Evolutionary conservation across 208 protist genomes (phyloP).

Genomic region (Vickermania spadyakhi): DNA sequence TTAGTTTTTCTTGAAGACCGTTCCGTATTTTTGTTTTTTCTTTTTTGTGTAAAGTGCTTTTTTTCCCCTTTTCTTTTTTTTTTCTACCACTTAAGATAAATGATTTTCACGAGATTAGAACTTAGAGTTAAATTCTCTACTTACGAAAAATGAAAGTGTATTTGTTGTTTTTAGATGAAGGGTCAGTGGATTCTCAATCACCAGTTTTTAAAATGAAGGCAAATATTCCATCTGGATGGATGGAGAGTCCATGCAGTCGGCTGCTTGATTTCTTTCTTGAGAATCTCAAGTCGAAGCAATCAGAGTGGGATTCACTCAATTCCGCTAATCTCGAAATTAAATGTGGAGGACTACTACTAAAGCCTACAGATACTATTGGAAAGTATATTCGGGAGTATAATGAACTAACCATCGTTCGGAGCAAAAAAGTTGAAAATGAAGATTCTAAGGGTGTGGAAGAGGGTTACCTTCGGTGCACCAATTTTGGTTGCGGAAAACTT

Average conservation of each 20-base stretch:
- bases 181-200: no score
- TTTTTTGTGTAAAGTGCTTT: no score
- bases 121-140: no score
- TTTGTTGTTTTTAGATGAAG: no score
- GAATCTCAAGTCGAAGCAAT: constrained; percentile 22
- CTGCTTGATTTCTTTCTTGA: constrained; percentile 27
- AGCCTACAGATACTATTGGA: constrained; percentile 23
- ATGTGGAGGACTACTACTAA: constrained; percentile 40
- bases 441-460: constrained; percentile 10
- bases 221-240: constrained; percentile 25
- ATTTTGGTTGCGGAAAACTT: constrained; percentile 69
- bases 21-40: no score
- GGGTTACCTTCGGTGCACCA: constrained; percentile 52
- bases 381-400: constrained; percentile 62
- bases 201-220: constrained; percentile 53
- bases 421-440: constrained; percentile 19
- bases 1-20: no score
- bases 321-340: constrained; percentile 29
- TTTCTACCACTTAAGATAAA: no score
- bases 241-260: constrained; percentile 17
- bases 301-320: constrained; percentile 7
- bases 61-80: no score
- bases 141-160: no score
- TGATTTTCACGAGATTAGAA: no score
- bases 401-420: constrained; percentile 51